A percentile compares a stretch with the other conserved stretches of the same genome.
Evolutionary conservation across 2,329 filamentous ascomycete genomes (phyloP).

Genomic region (Aureobasidium sp.): DNA sequence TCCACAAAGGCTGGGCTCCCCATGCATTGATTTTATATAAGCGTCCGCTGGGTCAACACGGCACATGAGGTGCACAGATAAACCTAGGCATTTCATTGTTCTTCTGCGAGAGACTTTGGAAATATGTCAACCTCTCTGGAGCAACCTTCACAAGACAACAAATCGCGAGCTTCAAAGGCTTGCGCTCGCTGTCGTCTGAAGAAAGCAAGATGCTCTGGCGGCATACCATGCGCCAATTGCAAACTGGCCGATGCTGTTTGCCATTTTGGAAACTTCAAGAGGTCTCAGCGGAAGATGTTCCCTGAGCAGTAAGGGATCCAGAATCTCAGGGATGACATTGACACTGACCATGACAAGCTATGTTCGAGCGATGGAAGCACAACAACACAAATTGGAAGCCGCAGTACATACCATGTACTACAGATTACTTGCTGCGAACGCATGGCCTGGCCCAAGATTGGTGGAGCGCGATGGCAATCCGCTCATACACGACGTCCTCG

Average conservation of each 20-base stretch:
- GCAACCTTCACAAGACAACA: not conserved
- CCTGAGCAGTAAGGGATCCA: not conserved
- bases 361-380: not conserved
- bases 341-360: not conserved
- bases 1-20: not conserved
- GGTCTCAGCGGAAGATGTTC: not conserved
- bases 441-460: not conserved
- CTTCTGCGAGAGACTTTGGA: no score
- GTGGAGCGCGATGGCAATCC: not conserved
- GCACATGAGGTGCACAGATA: not conserved
- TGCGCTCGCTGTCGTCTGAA: not conserved
- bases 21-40: not conserved
- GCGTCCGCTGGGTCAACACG: not conserved
- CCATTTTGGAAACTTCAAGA: not conserved
- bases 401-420: not conserved
- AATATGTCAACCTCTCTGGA: not conserved
- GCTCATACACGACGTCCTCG: not conserved
- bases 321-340: not conserved
- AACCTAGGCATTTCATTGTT: not conserved
- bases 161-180: not conserved
- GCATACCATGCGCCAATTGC: not conserved
- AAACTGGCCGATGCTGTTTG: not conserved
- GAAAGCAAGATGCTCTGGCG: not conserved
- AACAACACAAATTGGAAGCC: not conserved
- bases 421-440: not conserved